Base-by-base conservation (phyloP, 1,284 basidiomycete genomes). In the Leccinum angustisporum region DNA sequence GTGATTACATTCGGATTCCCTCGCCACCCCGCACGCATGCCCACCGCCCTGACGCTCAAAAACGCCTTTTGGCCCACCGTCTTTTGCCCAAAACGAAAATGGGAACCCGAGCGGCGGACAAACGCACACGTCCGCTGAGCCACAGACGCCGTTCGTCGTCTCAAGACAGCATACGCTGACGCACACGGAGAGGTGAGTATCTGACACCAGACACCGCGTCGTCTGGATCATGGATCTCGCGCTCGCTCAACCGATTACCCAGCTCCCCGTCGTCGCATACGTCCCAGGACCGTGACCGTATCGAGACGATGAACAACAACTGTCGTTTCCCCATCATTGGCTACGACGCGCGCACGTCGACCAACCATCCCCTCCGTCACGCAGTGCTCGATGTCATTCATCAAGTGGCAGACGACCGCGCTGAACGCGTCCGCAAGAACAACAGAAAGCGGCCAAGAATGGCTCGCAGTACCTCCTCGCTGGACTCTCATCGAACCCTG, bases 401-500 rank as follows among this genome's bases (percentile, higher is more conserved):
- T 34, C 75, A 80, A 53, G 74, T 91, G 38, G 87, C 86, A 2
- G 87, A 86, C 66, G 83, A 79, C 66, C 86, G 79, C 66, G 81
- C 79, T n/a, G 18, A 48, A 48, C 21, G 46, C 43, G 18, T 46
- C 18, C 5, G 9, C 31, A 25, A 27, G 14, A 48, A n/a, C 57
- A 48, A 4, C 25, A 52, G 14, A 54, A 73, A 68, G 25, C 56
- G 40, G 14, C 62, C 48, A 76, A 72, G 51, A 92, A 91, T 68
- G 90, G 90, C 13, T 79, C 85, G 4, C 88, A 90, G 71, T 98
- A 97, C 76, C 87, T 97, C 34, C 43, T 25, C 25, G 97, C 94
- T 0, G 86, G 86, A 0, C 82, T 88, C 30, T 97, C 78, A 85
- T 87, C 56, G 95, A 98, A 69, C 95, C 96, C 3, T 98, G 96